Percentiles rank a stretch among this genome's conserved stretches.
Evolutionary conservation across 2,329 filamentous ascomycete genomes (phyloP).

Genomic region (Cephalotrichum gorgonifer): DNA sequence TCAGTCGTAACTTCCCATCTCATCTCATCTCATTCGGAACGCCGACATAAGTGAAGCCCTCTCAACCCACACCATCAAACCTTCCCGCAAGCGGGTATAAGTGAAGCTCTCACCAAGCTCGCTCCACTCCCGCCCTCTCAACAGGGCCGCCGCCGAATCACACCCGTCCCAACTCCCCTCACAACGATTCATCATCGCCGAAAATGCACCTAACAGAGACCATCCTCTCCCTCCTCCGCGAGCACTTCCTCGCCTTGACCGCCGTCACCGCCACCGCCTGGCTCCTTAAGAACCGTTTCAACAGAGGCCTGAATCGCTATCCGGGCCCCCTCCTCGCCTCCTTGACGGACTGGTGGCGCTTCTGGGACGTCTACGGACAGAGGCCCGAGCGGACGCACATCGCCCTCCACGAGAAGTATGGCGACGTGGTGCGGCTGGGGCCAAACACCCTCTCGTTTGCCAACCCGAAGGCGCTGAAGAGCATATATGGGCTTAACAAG

Average conservation of each 20-base stretch:
- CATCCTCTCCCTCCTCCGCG: conserved; percentile 25
- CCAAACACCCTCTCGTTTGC: conserved; percentile 67
- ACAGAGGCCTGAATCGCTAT: conserved; percentile 55
- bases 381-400: conserved; percentile 59
- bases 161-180: neutral
- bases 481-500: conserved; percentile 75
- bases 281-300: conserved; percentile 18
- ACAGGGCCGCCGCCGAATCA: neutral
- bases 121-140: too few relatives aligned
- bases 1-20: too few relatives aligned
- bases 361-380: conserved; percentile 55
- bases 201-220: conserved; percentile 2
- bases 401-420: conserved; percentile 58
- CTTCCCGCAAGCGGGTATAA: neutral
- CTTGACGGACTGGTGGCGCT: conserved; percentile 58
- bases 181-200: neutral
- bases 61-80: neutral
- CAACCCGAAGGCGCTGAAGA: conserved; percentile 61
- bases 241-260: conserved; percentile 94
- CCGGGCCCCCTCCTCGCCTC: conserved; percentile 63
- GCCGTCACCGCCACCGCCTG: conserved; percentile 83
- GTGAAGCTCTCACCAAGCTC: neutral
- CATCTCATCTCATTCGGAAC: too few relatives aligned
- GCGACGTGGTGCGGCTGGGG: conserved; percentile 63
- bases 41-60: too few relatives aligned